Evolutionary conservation across 805 yeast genomes (phyloP).

Genomic region (Kuraishia molischiana): DNA sequence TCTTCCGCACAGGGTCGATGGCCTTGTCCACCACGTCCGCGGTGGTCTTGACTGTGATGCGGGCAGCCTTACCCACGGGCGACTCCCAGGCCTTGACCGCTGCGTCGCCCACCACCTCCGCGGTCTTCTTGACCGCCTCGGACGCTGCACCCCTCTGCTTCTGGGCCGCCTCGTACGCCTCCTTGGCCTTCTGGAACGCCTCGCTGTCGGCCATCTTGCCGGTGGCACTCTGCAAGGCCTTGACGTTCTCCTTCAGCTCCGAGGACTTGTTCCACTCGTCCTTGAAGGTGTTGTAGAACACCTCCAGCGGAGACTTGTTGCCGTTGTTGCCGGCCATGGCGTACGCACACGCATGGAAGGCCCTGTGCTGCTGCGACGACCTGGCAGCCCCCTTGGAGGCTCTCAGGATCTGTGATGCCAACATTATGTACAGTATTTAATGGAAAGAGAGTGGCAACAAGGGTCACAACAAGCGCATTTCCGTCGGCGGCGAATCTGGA

Average conservation of each 20-base stretch:
- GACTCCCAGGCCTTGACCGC: slow-evolving; percentile 96
- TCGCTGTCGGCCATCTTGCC: slow-evolving; percentile 91
- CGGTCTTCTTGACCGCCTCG: slow-evolving; percentile 75
- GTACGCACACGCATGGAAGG: background rate
- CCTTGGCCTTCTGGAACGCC: slow-evolving; percentile 86
- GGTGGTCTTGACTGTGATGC: slow-evolving; percentile 71
- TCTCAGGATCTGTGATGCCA: background rate
- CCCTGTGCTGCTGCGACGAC: background rate
- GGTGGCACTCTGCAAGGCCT: slow-evolving; percentile 91
- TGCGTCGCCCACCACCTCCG: slow-evolving; percentile 85
- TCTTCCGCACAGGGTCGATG: slow-evolving; percentile 88
- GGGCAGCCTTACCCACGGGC: slow-evolving; percentile 81
- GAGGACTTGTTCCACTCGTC: slow-evolving; percentile 84
- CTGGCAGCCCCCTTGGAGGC: background rate
- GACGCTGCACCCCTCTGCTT: slow-evolving; percentile 51
- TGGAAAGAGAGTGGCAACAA: too few relatives aligned
- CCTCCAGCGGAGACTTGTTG: slow-evolving; percentile 72
- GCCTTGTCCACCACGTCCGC: slow-evolving; percentile 81
- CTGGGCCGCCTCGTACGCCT: slow-evolving; percentile 83
- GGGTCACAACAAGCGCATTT: too few relatives aligned
- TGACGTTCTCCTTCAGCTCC: slow-evolving; percentile 87
- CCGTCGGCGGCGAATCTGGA: too few relatives aligned
- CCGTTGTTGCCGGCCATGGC: background rate
- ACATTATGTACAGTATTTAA: too few relatives aligned
- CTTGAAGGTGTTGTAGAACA: slow-evolving; percentile 86